These are phyloP conservation scores for Capsicum pubescens DNA, from an alignment of 257 asterid species.

Conservation along the genomic window DNA sequence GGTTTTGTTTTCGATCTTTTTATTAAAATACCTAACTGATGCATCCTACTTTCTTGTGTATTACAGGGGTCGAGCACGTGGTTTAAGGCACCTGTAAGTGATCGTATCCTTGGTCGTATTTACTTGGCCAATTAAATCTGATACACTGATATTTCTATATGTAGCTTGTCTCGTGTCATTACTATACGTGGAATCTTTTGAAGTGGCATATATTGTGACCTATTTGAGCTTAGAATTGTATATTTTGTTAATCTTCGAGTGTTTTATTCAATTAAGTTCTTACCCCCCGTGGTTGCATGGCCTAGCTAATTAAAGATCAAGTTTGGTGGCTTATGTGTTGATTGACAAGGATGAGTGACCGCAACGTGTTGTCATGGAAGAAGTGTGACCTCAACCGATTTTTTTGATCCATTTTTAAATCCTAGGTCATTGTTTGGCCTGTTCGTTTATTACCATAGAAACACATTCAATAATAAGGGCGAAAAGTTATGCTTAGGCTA, in stretches of 20 bases:
- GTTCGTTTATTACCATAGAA: neutral
- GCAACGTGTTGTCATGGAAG: neutral
- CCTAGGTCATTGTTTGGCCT: neutral
- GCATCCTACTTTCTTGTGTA: neutral
- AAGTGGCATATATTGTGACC: neutral
- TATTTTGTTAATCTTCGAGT: neutral
- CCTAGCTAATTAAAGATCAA: neutral
- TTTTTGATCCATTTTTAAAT: constrained; percentile 11
- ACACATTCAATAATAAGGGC: neutral
- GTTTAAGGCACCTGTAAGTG: constrained; percentile 34
- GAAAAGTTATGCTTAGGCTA: neutral
- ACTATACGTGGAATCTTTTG: neutral
- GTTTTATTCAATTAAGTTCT: neutral
- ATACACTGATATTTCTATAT: neutral
- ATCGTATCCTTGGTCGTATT: constrained; percentile 17
- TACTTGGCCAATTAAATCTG: neutral
- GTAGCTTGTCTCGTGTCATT: constrained; percentile 1
- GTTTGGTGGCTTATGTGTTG: neutral
- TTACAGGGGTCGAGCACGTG: constrained; percentile 29
- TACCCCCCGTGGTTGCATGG: neutral
- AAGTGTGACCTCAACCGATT: neutral
- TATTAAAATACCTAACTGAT: neutral
- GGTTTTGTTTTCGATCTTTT: neutral
- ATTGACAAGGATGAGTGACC: neutral
- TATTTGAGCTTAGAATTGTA: neutral